phyloP scores from a whole-genome alignment of 371 early-diverging fungal genomes.

The Syncephalastrum racemosum region DNA sequence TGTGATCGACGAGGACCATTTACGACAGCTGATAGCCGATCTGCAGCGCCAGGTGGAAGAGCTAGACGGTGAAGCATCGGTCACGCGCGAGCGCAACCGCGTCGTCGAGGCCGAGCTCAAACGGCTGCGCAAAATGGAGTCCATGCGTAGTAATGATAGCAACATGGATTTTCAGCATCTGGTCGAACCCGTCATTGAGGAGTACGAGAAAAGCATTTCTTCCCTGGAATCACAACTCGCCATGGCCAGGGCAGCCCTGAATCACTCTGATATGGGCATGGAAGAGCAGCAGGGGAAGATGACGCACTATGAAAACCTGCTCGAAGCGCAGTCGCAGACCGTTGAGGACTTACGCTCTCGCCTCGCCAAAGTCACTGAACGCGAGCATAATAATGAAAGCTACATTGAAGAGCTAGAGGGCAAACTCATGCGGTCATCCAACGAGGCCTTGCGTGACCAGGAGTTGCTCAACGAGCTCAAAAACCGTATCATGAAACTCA shows the following conservation, averaged over 20 bases:
- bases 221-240: slow-evolving; percentile 59
- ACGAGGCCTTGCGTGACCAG: slow-evolving; percentile 40
- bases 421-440: slow-evolving; percentile 36
- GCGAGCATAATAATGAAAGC: slow-evolving; percentile 37
- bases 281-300: slow-evolving; percentile 53
- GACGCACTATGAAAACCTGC: slow-evolving; percentile 29
- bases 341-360: slow-evolving; percentile 30
- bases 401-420: slow-evolving; percentile 49
- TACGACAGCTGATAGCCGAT: slow-evolving; percentile 35
- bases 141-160: slow-evolving; percentile 10
- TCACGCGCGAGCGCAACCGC: slow-evolving; percentile 37
- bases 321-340: slow-evolving; percentile 37
- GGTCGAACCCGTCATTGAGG: slow-evolving; percentile 72
- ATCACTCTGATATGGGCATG: slow-evolving; percentile 48
- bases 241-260: slow-evolving; percentile 53
- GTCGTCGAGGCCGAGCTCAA: slow-evolving; percentile 42
- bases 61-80: slow-evolving; percentile 39
- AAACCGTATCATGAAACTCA: slow-evolving; percentile 35
- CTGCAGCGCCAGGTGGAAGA: slow-evolving; percentile 49
- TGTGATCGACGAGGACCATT: slow-evolving; percentile 26
- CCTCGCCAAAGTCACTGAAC: slow-evolving; percentile 31
- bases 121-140: slow-evolving; percentile 20
- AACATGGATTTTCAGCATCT: slow-evolving; percentile 55
- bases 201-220: slow-evolving; percentile 65
- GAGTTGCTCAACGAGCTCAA: slow-evolving; percentile 38